A percentile compares a stretch with the other conserved stretches of the same genome.
These are phyloP conservation scores for Sporothrix protearum DNA, from an alignment of 2,329 filamentous ascomycete species.

Conservation along the genomic window DNA sequence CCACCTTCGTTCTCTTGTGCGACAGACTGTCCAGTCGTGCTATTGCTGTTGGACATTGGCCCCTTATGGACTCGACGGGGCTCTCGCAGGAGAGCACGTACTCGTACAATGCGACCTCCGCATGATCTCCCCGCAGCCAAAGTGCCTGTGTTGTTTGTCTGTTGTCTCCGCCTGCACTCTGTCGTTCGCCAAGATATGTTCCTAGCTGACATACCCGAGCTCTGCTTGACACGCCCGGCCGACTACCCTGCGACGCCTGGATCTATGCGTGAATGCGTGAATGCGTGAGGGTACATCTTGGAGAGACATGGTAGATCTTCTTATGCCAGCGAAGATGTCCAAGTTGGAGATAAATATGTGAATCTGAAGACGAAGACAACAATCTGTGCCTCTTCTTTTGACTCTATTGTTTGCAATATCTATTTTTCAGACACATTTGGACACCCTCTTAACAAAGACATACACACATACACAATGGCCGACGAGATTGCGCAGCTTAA, in stretches of 20 bases:
- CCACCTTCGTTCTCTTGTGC: not conserved
- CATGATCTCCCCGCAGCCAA: not conserved
- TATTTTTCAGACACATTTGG: not conserved
- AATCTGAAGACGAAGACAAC: not conserved
- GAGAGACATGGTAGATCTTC: not conserved
- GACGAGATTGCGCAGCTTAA: constrained; percentile 28
- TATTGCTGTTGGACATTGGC: not conserved
- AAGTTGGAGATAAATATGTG: not conserved
- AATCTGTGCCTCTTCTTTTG: not conserved
- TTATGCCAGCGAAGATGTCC: not conserved
- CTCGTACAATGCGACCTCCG: not conserved
- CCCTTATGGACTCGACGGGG: not conserved
- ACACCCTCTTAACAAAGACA: not conserved
- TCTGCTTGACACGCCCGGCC: not conserved
- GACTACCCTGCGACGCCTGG: not conserved
- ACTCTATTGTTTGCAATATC: not conserved
- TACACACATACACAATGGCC: constrained; percentile 21
- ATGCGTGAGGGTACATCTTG: not conserved
- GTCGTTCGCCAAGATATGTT: not conserved
- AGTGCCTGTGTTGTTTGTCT: not conserved
- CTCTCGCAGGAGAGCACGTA: not conserved
- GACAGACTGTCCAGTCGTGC: not conserved
- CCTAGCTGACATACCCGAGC: not conserved
- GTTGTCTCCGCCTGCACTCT: not conserved
- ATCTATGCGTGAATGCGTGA: constrained; percentile 10